Conservation (phyloP, 257 asterid genomes). For the Fraxinus pennsylvanica region DNA sequence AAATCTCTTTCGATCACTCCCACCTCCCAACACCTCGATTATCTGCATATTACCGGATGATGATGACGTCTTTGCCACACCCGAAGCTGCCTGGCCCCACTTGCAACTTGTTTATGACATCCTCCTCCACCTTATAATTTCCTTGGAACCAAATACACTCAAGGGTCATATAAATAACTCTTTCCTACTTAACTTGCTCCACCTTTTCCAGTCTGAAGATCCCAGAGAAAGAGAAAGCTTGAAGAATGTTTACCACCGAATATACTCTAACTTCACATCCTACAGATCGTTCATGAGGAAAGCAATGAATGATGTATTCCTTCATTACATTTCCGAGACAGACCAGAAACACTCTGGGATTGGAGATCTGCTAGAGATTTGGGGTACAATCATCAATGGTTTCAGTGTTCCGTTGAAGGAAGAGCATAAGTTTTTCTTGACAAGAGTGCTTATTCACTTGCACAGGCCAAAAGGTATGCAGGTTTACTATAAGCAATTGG, state of each 20-base stretch:
- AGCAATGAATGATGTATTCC: slow-evolving; percentile 67
- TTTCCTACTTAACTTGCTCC: slow-evolving; percentile 34
- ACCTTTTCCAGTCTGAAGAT: slow-evolving; percentile 71
- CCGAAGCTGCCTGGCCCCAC: slow-evolving; percentile 66
- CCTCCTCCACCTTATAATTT: slow-evolving; percentile 46
- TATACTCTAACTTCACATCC: slow-evolving; percentile 57
- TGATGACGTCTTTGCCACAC: slow-evolving; percentile 51
- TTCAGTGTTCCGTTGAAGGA: slow-evolving; percentile 74
- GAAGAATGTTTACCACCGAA: slow-evolving; percentile 63
- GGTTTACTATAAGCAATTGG: slow-evolving; percentile 65
- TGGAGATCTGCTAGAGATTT: slow-evolving; percentile 77
- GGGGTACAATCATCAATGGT: slow-evolving; percentile 79
- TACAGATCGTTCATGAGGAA: slow-evolving; percentile 74
- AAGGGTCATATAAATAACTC: slow-evolving; percentile 36
- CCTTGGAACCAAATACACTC: slow-evolving; percentile 39
- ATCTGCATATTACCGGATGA: slow-evolving; percentile 56
- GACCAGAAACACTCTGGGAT: slow-evolving; percentile 64
- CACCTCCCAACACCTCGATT: slow-evolving; percentile 42
- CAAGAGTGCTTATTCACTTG: slow-evolving; percentile 59
- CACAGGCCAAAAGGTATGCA: slow-evolving; percentile 74
- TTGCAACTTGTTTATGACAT: slow-evolving; percentile 70
- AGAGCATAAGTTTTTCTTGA: slow-evolving; percentile 71
- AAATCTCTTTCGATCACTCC: slow-evolving; percentile 70
- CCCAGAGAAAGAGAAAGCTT: slow-evolving; percentile 68
- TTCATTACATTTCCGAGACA: slow-evolving; percentile 53